Evolutionary conservation across 345 rosid species (phyloP), one percentile per base, ranked within the genome.

Genomic region (Triadica sebifera): DNA sequence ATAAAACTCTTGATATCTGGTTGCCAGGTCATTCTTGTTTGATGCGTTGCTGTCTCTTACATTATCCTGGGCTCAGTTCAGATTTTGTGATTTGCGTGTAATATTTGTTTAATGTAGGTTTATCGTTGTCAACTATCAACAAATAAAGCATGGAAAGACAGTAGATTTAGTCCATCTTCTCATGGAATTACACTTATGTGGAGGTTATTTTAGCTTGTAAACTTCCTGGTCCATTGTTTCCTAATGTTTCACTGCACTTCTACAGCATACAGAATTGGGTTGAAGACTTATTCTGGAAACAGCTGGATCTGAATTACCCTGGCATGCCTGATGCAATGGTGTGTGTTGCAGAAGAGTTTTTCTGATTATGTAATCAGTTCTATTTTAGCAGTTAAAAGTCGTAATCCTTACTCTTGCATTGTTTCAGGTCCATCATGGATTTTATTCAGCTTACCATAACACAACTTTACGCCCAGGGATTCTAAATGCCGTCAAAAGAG

Each of bases 301-400:
- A 94, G 84, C 98, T 92, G 19, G 98, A 94, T 88, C 75, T 94
- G 50, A 86, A 90, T 55, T 94, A 92, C 79, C 98, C 97, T 67
- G 97, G 87, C 83, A 89, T 94, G 97, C 89, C 90, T 56, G 97
- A 87, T 84, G 98, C 97, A 66, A 92, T 89, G 95, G 98, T 94
- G 43, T 22, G 93, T 80, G 47, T 70, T 55, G 20, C 76, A 15
- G 8, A 29, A 29, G 34, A 29, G 34, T 29, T 29, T 29, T 15
- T 69, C 8, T 1, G 16, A 29, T 5, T 65, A 19, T 69, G 5
- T 75, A n/a, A 20, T 57, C 19, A 34, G 51, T 65, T 75, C 37
- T 38, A 41, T 24, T 46, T 46, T 61, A n/a, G 38, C 72, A 55
- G 43, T 52, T 11, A 13, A 47, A 29, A 8, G 17, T 65, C 20